These are phyloP conservation scores for Nowakowskiella sp. DNA, from an alignment of 192 early-diverging fungal genomes.

Conservation along the genomic window DNA sequence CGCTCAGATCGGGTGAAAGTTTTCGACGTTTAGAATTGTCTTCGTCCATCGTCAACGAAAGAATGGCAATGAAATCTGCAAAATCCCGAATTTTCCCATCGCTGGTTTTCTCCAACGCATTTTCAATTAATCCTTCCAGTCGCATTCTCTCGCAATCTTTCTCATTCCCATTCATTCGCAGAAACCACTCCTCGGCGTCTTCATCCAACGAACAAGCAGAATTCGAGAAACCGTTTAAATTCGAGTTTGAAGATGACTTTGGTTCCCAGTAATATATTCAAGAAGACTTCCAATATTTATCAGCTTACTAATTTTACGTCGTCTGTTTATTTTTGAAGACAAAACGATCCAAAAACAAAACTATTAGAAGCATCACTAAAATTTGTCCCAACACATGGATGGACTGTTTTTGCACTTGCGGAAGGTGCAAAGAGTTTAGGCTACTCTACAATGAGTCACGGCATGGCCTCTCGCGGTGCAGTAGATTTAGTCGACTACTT, in stretches of 20 bases:
- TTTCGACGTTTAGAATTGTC: too few relatives aligned
- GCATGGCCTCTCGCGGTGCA: constrained; percentile 55
- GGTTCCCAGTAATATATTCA: background rate
- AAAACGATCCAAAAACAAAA: background rate
- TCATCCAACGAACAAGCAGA: background rate
- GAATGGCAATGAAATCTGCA: too few relatives aligned
- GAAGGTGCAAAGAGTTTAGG: constrained; percentile 60
- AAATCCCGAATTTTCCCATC: too few relatives aligned
- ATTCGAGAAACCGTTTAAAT: background rate
- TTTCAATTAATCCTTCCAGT: too few relatives aligned
- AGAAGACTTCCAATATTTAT: background rate
- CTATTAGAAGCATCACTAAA: constrained; percentile 58
- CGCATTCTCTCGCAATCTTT: background rate
- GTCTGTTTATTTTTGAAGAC: background rate
- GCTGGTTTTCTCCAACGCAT: too few relatives aligned
- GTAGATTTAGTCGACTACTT: constrained; percentile 69
- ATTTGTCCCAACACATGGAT: constrained; percentile 65
- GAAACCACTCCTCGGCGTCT: background rate
- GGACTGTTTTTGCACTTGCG: constrained; percentile 58
- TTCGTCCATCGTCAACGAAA: too few relatives aligned
- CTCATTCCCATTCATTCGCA: background rate
- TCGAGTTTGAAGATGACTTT: background rate
- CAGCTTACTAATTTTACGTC: background rate
- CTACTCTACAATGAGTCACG: constrained; percentile 62
- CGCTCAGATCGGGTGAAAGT: too few relatives aligned